These are phyloP conservation scores for Cryptosporidium ubiquitum DNA, from an alignment of 169 alveolate genomes.

Conservation along the genomic window DNA sequence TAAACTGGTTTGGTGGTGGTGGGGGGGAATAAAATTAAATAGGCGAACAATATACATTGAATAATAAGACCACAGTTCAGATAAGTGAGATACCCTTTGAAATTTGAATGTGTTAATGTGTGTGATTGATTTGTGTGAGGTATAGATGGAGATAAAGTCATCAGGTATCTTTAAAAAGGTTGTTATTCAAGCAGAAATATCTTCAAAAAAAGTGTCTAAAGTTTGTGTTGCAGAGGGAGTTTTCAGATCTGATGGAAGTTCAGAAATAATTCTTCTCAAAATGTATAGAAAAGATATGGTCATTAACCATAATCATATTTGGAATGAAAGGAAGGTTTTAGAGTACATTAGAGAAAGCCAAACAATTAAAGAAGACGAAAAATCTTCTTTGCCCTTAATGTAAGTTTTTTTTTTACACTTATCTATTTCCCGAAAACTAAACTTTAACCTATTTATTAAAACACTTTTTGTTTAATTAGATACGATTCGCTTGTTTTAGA, in stretches of 20 bases:
- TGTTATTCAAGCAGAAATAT: background rate
- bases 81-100: background rate
- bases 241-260: background rate
- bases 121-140: background rate
- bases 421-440: background rate
- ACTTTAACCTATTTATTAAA: too few species aligned
- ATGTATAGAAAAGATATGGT: slow-evolving; percentile 53
- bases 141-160: slow-evolving; percentile 25
- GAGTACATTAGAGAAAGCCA: slow-evolving; percentile 26
- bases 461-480: background rate
- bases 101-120: background rate
- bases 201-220: slow-evolving; percentile 9
- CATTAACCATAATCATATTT: slow-evolving; percentile 14
- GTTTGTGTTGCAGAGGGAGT: slow-evolving; percentile 36
- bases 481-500: slow-evolving; percentile 33
- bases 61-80: background rate
- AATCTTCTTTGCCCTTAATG: slow-evolving; percentile 5
- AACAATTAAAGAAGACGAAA: background rate
- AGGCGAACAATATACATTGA: background rate
- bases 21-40: background rate
- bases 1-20: background rate
- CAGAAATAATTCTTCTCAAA: background rate
- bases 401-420: slow-evolving; percentile 13
- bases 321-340: slow-evolving; percentile 46
- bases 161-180: slow-evolving; percentile 18